These are phyloP conservation scores for Boletus coccyginus DNA, from an alignment of 768 basidiomycete genomes.

Conservation along the genomic window DNA sequence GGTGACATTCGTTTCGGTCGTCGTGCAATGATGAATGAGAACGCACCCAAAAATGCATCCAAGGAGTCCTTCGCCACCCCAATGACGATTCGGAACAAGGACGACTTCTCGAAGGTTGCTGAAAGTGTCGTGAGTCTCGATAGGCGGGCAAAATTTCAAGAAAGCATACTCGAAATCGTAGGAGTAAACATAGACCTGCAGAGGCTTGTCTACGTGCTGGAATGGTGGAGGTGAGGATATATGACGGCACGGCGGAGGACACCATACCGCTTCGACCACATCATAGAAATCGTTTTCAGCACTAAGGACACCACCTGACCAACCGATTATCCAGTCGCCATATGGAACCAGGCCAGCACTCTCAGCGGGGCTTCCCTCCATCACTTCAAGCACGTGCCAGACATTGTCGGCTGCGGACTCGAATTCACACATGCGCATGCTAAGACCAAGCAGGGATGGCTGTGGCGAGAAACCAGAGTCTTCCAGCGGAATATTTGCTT, in stretches of 20 bases:
- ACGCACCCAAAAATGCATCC: conserved; percentile 94
- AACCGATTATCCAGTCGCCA: conserved; percentile 76
- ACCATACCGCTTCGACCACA: conserved; percentile 81
- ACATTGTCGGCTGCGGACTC: conserved; percentile 87
- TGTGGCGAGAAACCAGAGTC: conserved; percentile 47
- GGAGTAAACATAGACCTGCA: conserved; percentile 95
- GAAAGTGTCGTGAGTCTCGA: conserved; percentile 10
- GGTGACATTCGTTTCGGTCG: conserved; percentile 2
- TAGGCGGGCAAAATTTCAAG: background rate
- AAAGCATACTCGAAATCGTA: conserved; percentile 88
- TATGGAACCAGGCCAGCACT: conserved; percentile 95
- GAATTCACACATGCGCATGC: conserved; percentile 91
- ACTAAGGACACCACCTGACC: conserved; percentile 89
- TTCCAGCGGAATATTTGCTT: conserved; percentile 35
- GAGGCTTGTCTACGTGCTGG: conserved; percentile 90
- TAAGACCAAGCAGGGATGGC: conserved; percentile 91
- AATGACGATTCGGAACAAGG: conserved; percentile 91
- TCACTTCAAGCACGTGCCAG: conserved; percentile 97
- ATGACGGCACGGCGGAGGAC: background rate
- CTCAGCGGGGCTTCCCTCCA: conserved; percentile 96
- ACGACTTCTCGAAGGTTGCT: conserved; percentile 93
- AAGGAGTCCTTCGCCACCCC: conserved; percentile 94
- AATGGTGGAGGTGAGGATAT: conserved; percentile 7
- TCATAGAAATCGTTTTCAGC: conserved; percentile 97
- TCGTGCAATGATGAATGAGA: background rate